These are phyloP conservation scores for Russula lepida DNA, from an alignment of 768 basidiomycete species.

Conservation along the genomic window DNA sequence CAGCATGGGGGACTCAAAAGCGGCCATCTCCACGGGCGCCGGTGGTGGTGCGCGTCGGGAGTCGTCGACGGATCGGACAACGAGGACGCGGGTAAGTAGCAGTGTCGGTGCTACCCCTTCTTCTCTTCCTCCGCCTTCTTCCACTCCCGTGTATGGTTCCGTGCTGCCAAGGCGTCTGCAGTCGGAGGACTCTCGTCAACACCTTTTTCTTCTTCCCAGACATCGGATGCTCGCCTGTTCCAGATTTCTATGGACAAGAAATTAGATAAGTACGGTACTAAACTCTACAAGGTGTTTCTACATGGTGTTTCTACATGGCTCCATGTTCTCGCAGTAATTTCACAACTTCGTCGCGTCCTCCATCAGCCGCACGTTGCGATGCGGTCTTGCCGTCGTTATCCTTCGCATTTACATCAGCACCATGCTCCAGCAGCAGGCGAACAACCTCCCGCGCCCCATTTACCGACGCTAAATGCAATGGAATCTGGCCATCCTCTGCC, in stretches of 20 bases:
- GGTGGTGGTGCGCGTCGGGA: slow-evolving; percentile 23
- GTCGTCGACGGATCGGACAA: slow-evolving; percentile 41
- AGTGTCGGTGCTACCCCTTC: slow-evolving; percentile 25
- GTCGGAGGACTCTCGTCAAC: slow-evolving; percentile 34
- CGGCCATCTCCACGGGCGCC: background rate
- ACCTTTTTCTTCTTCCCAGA: slow-evolving; percentile 36
- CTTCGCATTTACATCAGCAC: background rate
- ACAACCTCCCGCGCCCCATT: background rate
- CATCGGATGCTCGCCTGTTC: slow-evolving; percentile 23
- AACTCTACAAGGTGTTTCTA: too few species aligned
- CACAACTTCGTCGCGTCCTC: too few species aligned
- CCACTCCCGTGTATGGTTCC: slow-evolving; percentile 45
- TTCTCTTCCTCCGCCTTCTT: background rate
- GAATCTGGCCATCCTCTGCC: background rate
- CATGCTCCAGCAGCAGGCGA: background rate
- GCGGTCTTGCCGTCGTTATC: background rate
- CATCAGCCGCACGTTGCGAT: background rate
- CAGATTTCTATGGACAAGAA: too few species aligned
- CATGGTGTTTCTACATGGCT: background rate
- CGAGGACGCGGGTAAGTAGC: slow-evolving; percentile 32
- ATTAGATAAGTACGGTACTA: too few species aligned
- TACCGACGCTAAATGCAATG: background rate
- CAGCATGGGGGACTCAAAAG: slow-evolving; percentile 43
- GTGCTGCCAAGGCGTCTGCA: slow-evolving; percentile 37
- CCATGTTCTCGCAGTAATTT: too few species aligned